Base-by-base conservation (phyloP, 768 basidiomycete genomes). In the Tremella mesenterica region DNA sequence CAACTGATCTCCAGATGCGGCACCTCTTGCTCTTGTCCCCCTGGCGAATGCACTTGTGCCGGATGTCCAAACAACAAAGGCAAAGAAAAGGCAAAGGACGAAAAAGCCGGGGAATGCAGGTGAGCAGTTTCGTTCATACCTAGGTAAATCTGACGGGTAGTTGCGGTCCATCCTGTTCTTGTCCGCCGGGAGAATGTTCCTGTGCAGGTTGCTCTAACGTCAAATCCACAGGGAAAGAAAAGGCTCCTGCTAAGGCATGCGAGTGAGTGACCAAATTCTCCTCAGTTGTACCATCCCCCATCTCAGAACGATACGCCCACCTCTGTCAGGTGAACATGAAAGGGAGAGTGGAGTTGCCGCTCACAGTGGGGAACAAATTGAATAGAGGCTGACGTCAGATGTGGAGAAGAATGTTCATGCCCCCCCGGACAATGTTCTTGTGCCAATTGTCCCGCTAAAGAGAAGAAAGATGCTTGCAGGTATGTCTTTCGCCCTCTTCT, bases 1-100 rank as follows among this genome's bases (percentile, higher is more conserved):
- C n/a, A n/a, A n/a, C n/a, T n/a, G 38, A 23, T 23, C 38, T 41
- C n/a, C 38, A 23, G 26, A 20, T 53, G 29, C 18, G 28, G 12
- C 33, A 16, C 29, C 25, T 25, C 21, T 30, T 44, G 41, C 28
- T 30, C 49, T 10, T 50, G 49, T 29, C 38, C 38, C 29, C 49
- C 49, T 34, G 38, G 34, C 16, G 54, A 57, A 33, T 65, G 64
- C 48, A 51, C 49, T 21, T 65, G 64, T 45, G 55, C 45, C 39
- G 54, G 57, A 44, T 65, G 64, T 50, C 60, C 64, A 26, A n/a
- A n/a, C n/a, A 50, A 57, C 36, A 60, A 64, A 52, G 34, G 31
- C 28, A 41, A 18, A 20, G 36, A 25, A 20, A 33, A 26, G 38
- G 33, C 18, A 10, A 18, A 36, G 33, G 38, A 23, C 38, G 38